A percentile compares a stretch with the other conserved stretches of the same genome.
Conservation (phyloP, 345 rosid species). For the Carallia pectinifolia region DNA sequence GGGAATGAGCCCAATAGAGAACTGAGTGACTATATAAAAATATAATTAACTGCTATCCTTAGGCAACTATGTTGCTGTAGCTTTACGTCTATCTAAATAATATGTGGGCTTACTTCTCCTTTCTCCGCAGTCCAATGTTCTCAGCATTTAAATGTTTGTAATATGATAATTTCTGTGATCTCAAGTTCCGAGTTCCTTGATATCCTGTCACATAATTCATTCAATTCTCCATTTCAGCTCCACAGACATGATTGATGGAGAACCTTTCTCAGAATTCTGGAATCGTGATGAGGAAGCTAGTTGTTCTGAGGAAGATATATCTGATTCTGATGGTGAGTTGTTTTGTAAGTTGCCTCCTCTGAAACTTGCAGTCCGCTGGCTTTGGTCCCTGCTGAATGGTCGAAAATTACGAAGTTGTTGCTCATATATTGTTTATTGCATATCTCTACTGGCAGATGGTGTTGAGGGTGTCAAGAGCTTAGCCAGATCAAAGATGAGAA, state of each 20-base stretch:
- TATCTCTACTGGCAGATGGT: slow-evolving; percentile 46
- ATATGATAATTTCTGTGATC: neutral
- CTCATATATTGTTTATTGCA: slow-evolving; percentile 12
- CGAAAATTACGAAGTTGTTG: neutral
- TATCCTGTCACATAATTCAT: slow-evolving; percentile 15
- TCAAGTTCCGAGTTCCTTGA: neutral
- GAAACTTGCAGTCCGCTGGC: neutral
- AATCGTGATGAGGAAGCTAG: slow-evolving; percentile 75
- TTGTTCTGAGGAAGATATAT: slow-evolving; percentile 83
- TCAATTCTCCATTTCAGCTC: slow-evolving; percentile 42
- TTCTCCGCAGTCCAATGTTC: too few species aligned
- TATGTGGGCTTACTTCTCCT: too few species aligned
- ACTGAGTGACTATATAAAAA: neutral
- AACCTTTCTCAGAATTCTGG: slow-evolving; percentile 83
- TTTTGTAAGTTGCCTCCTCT: slow-evolving; percentile 1
- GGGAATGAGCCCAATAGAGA: neutral
- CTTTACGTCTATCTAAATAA: too few species aligned
- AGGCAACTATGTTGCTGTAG: too few species aligned
- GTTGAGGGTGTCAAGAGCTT: slow-evolving; percentile 42
- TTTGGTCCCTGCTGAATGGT: neutral
- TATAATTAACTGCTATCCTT: neutral
- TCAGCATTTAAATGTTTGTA: too few species aligned
- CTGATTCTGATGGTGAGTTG: slow-evolving; percentile 72
- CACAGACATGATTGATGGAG: slow-evolving; percentile 36
- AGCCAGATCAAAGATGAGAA: slow-evolving; percentile 45